Base-by-base conservation (phyloP, 306 rosid species). In the Ormosia semicastrata region DNA sequence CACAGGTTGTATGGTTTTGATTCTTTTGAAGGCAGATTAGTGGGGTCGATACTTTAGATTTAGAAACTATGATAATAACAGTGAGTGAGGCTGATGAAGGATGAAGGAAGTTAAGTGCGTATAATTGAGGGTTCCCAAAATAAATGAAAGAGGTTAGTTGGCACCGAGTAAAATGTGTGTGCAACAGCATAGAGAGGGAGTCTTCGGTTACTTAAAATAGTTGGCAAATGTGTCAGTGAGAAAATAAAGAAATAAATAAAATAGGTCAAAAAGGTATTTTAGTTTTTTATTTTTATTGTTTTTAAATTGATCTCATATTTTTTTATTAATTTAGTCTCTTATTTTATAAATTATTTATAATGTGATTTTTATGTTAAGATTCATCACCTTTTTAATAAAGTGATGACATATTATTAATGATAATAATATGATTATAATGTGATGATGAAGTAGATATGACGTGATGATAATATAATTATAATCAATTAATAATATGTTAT, bases 161-260 rank as follows among this genome's bases (percentile, higher is more conserved):
- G 90, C 87, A 89, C 85, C 81, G 77, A 82, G 89, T 82, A 24
- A 79, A 75, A 83, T 85, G 91, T 86, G 88, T 85, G 92, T 85
- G 90, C 76, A 88, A 87, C 94, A 88, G 94, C 89, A 78, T 71
- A 88, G 46, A 88, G 46, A 32, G 1, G 37, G 37, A 10, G 36
- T 34, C 33, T 29, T 58, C 79, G 81, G 75, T 83, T 86, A 54
- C 32, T 17, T 15, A 73, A 58, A 69, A 87, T 81, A 81, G 94
- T 87, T 84, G 92, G 92, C 97, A 89, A 78, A 66, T 89, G 91
- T 89, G 97, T 87, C 93, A 81, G 94, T 87, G 49, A 73, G 77
- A 88, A 68, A 54, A 71, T 2, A 0, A n/a, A 72, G 60, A 56
- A 17, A 5, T 8, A 56, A 40, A 73, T 66, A 75, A 57, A 47